These are phyloP conservation scores for Mortierella sp. DNA, from an alignment of 371 early-diverging fungal genomes.

Conservation along the genomic window DNA sequence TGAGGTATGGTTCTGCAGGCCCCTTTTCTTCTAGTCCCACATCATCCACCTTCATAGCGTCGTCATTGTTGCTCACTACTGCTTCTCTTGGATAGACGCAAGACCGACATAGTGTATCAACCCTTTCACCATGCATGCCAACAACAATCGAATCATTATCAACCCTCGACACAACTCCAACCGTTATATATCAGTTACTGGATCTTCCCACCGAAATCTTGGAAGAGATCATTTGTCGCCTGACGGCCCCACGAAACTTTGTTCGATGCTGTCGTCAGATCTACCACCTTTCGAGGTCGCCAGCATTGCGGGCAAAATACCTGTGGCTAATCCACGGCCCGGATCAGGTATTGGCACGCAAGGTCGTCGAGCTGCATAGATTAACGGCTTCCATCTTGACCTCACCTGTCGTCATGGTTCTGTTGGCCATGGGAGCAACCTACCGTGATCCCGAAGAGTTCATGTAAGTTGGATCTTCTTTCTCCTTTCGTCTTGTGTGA, in stretches of 20 bases:
- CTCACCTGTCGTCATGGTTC: slow-evolving; percentile 21
- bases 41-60: not conserved
- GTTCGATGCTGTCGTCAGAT: slow-evolving; percentile 28
- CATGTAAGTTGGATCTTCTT: slow-evolving; percentile 33
- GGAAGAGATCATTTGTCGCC: slow-evolving; percentile 34
- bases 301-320: slow-evolving; percentile 33
- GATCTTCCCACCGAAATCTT: slow-evolving; percentile 42
- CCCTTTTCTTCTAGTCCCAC: not conserved
- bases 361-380: slow-evolving; percentile 24
- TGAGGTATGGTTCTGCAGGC: too few relatives aligned
- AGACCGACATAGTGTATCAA: too few relatives aligned
- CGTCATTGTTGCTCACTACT: too few relatives aligned
- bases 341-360: slow-evolving; percentile 37
- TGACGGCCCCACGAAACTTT: slow-evolving; percentile 27
- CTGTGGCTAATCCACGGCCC: slow-evolving; percentile 33
- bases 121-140: not conserved
- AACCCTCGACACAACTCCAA: not conserved
- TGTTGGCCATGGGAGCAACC: slow-evolving; percentile 37
- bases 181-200: slow-evolving; percentile 1
- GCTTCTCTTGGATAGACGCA: not conserved
- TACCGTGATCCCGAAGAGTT: slow-evolving; percentile 50
- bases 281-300: slow-evolving; percentile 19
- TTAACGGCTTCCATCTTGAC: slow-evolving; percentile 35
- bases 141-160: not conserved
- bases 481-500: too few relatives aligned